A percentile compares a stretch with the other conserved stretches of the same genome.
Conservation (phyloP, 306 rosid genomes). For the Arachis hypogaea region DNA sequence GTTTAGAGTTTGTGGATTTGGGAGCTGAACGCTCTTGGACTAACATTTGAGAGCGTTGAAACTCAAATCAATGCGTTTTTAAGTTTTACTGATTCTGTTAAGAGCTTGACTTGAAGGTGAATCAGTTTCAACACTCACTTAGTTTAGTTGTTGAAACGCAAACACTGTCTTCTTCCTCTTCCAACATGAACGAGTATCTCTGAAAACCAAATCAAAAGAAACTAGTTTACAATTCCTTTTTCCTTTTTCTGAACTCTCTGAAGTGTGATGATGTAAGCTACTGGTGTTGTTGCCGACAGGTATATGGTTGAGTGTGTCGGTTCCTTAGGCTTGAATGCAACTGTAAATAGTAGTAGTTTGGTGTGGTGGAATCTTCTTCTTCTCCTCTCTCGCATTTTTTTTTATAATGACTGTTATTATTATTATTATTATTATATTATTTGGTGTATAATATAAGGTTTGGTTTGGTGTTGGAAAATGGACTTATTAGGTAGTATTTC, state of each 20-base stretch:
- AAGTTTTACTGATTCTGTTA: neutral
- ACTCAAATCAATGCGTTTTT: too few species aligned
- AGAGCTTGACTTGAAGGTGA: conserved; percentile 46
- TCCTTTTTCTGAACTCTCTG: neutral
- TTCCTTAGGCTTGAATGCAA: conserved; percentile 67
- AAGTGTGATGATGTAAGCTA: conserved; percentile 5
- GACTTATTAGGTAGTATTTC: conserved; percentile 38
- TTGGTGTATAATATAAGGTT: neutral
- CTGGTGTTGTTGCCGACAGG: conserved; percentile 66
- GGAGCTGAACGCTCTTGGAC: conserved; percentile 80
- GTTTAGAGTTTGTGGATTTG: conserved; percentile 63
- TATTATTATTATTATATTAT: neutral
- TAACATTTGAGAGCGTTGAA: conserved; percentile 57
- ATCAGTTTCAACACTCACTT: neutral
- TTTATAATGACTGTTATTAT: neutral
- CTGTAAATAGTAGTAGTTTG: conserved; percentile 48
- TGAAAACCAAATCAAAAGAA: conserved; percentile 12
- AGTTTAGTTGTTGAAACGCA: neutral
- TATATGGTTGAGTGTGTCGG: conserved; percentile 44
- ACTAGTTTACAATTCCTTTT: neutral
- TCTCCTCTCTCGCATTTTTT: conserved; percentile 7
- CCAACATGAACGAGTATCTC: conserved; percentile 14
- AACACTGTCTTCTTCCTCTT: neutral
- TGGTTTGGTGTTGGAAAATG: conserved; percentile 39
- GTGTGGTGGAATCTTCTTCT: conserved; percentile 49